Percentiles rank a stretch among this genome's conserved stretches.
phyloP scores from a whole-genome alignment of 306 rosid genomes.

The Begonia masoniana region DNA sequence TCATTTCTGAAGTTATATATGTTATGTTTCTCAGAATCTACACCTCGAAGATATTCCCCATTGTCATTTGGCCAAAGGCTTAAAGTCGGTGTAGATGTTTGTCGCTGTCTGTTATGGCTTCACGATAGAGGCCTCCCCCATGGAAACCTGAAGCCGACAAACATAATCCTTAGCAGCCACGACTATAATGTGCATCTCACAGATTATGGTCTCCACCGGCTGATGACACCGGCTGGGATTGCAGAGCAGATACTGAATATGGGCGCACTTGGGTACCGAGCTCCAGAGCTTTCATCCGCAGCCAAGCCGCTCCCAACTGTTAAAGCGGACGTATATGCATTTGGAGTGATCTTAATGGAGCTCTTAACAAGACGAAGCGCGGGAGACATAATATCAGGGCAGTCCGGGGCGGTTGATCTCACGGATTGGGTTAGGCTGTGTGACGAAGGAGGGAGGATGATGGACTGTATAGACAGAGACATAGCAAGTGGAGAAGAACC shows the following conservation, averaged over 20 bases:
- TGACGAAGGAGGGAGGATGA: slow-evolving; percentile 81
- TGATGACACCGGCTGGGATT: slow-evolving; percentile 79
- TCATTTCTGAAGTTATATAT: not conserved
- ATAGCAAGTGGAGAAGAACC: slow-evolving; percentile 83
- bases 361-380: slow-evolving; percentile 86
- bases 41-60: slow-evolving; percentile 82
- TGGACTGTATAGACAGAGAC: slow-evolving; percentile 93
- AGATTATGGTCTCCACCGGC: slow-evolving; percentile 88
- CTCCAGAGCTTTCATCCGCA: slow-evolving; percentile 71
- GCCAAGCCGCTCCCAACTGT: slow-evolving; percentile 66
- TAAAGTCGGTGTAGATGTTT: slow-evolving; percentile 71
- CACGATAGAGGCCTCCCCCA: slow-evolving; percentile 93
- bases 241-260: slow-evolving; percentile 87
- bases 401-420: slow-evolving; percentile 88
- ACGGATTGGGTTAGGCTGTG: slow-evolving; percentile 98
- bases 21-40: slow-evolving; percentile 36
- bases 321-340: slow-evolving; percentile 90
- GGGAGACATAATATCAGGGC: slow-evolving; percentile 94
- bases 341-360: slow-evolving; percentile 93
- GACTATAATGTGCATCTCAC: slow-evolving; percentile 58
- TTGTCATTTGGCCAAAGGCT: slow-evolving; percentile 71
- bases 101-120: slow-evolving; percentile 61
- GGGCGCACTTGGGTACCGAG: slow-evolving; percentile 92
- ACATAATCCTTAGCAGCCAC: slow-evolving; percentile 49
- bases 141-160: slow-evolving; percentile 88